Percentiles rank a stretch among this genome's conserved stretches.
Conservation (phyloP, 305 asterid species). For the Fraxinus dipetala region DNA sequence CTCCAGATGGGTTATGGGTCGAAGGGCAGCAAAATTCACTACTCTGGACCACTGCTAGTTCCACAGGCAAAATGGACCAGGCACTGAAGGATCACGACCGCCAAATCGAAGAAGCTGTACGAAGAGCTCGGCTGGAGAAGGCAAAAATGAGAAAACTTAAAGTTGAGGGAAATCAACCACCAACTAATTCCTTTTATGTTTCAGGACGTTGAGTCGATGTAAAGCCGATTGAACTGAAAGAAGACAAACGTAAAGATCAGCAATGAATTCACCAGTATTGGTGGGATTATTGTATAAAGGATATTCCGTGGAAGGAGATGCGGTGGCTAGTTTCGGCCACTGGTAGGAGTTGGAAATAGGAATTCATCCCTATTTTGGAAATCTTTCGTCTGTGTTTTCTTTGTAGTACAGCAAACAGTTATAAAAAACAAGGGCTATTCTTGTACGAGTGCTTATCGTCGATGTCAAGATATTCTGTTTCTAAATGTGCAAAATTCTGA, state of each 20-base stretch:
- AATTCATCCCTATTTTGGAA: conserved; percentile 22
- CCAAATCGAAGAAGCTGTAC: conserved; percentile 78
- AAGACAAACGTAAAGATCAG: conserved; percentile 18
- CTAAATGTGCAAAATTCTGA: not conserved
- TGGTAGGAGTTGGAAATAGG: conserved; percentile 32
- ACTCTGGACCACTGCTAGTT: conserved; percentile 80
- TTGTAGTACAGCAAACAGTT: conserved; percentile 25
- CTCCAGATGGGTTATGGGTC: conserved; percentile 73
- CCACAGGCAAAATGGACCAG: conserved; percentile 87
- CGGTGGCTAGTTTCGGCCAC: conserved; percentile 25
- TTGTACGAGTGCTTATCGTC: conserved; percentile 8
- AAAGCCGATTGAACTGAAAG: conserved; percentile 2
- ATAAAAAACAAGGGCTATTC: conserved; percentile 18
- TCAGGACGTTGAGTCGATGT: conserved; percentile 55
- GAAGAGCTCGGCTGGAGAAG: conserved; percentile 83
- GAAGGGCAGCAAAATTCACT: conserved; percentile 78
- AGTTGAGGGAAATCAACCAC: conserved; percentile 45
- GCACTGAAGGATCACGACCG: conserved; percentile 82
- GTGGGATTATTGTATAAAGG: conserved; percentile 47
- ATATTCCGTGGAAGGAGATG: conserved; percentile 23
- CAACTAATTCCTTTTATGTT: conserved; percentile 61
- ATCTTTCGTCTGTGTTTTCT: conserved; percentile 25
- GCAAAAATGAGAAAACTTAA: conserved; percentile 61
- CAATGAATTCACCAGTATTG: conserved; percentile 18
- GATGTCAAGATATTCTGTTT: not conserved